Percentiles rank a stretch among this genome's conserved stretches.
These are phyloP conservation scores for Puccinia hordei DNA, from an alignment of 1,284 basidiomycete species.

Conservation along the genomic window DNA sequence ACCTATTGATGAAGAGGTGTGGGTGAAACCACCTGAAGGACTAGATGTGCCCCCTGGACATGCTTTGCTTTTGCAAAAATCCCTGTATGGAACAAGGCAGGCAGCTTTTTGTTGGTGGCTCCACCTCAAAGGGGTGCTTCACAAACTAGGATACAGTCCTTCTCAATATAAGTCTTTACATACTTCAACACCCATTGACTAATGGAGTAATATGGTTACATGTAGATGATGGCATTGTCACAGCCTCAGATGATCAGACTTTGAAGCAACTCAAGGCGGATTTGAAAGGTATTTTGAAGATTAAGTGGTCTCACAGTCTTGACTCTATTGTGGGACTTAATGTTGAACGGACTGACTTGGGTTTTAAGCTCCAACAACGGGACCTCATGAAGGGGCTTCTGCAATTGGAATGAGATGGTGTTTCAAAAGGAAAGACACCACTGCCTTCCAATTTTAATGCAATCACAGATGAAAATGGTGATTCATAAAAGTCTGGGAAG, in stretches of 20 bases:
- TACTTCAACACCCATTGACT: background rate
- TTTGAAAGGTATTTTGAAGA: background rate
- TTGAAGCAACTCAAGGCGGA: background rate
- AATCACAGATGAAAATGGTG: background rate
- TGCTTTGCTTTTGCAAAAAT: background rate
- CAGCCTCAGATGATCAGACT: background rate
- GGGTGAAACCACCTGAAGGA: conserved; percentile 19
- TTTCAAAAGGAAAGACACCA: background rate
- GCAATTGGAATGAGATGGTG: background rate
- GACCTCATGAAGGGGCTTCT: background rate
- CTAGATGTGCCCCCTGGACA: background rate
- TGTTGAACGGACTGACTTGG: background rate
- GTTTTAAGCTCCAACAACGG: background rate
- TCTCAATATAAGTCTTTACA: conserved; percentile 20
- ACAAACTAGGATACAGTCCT: background rate
- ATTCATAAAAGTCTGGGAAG: background rate
- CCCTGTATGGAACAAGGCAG: conserved; percentile 27
- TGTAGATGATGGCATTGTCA: conserved; percentile 22
- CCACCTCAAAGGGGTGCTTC: background rate
- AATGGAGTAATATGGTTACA: conserved; percentile 22
- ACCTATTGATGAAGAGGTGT: conserved; percentile 25
- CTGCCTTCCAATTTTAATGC: background rate
- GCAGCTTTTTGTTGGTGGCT: conserved; percentile 17
- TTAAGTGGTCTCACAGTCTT: conserved; percentile 13
- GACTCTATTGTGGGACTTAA: background rate